These are phyloP conservation scores for Climacium dendroides DNA, from an alignment of 225 moss, liverwort and hornwort species.

Conservation along the genomic window DNA sequence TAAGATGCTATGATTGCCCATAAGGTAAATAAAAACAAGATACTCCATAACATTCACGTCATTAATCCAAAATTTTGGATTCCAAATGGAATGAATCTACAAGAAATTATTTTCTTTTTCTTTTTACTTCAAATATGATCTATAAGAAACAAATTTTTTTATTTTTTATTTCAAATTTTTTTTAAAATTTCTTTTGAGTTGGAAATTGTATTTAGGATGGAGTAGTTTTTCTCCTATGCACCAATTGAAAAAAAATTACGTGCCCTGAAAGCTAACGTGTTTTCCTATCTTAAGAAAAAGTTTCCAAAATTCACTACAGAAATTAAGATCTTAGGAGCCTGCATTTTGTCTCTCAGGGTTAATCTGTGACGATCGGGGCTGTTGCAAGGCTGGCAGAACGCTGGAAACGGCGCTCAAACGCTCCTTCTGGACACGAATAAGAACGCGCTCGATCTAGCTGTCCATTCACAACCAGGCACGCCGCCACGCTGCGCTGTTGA, in stretches of 20 bases:
- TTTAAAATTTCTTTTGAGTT: background rate
- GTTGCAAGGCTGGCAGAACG: background rate
- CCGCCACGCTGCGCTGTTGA: background rate
- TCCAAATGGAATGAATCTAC: background rate
- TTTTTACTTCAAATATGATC: too few relatives aligned
- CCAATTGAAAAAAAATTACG: background rate
- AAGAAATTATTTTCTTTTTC: too few relatives aligned
- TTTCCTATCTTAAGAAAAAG: background rate
- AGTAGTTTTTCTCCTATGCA: background rate
- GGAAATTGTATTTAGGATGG: background rate
- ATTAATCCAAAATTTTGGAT: too few relatives aligned
- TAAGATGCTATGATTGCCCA: accelerated
- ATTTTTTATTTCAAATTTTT: background rate
- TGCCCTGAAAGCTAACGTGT: background rate
- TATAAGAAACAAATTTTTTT: background rate
- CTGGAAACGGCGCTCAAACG: background rate
- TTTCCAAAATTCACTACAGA: background rate
- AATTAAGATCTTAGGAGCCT: background rate
- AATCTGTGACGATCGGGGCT: background rate
- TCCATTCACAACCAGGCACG: background rate
- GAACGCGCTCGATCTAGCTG: background rate
- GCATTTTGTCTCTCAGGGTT: background rate
- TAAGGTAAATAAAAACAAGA: background rate
- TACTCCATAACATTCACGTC: background rate
- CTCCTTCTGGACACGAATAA: background rate